Conservation (phyloP, 768 basidiomycete species). For the Guyanaporus albipodus region DNA sequence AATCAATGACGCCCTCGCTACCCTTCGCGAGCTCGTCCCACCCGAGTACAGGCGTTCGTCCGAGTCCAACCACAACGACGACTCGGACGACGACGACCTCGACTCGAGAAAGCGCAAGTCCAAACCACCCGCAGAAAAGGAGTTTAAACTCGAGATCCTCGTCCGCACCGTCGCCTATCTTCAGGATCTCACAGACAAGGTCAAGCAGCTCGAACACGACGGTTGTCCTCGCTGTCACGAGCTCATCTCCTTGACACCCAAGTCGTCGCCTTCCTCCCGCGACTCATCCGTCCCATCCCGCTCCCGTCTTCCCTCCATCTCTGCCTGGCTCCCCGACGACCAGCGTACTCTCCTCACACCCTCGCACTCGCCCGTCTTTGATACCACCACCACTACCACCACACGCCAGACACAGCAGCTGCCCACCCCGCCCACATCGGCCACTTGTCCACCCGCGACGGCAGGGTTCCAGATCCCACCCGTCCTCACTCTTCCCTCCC, state of each 20-base stretch:
- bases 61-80: constrained; percentile 28
- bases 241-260: constrained; percentile 9
- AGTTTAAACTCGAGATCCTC: constrained; percentile 91
- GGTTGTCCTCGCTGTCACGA: constrained; percentile 23
- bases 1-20: constrained; percentile 87
- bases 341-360: constrained; percentile 31
- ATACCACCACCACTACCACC: constrained; percentile 25
- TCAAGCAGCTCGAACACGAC: constrained; percentile 40
- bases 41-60: constrained; percentile 39
- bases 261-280: background rate
- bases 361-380: constrained; percentile 34
- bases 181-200: constrained; percentile 59
- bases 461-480: constrained; percentile 35
- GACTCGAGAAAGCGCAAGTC: constrained; percentile 30
- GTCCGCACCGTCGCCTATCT: constrained; percentile 78
- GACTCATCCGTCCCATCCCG: constrained; percentile 4
- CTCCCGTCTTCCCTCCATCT: constrained; percentile 60
- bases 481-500: constrained; percentile 37
- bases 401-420: constrained; percentile 37
- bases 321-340: constrained; percentile 58
- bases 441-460: constrained; percentile 43
- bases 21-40: constrained; percentile 76
- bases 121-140: constrained; percentile 57
- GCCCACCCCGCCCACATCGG: constrained; percentile 57
- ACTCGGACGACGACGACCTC: constrained; percentile 32